Evolutionary conservation across 73 alveolate species (phyloP).

Genomic region (Paramecium octaurelia): DNA sequence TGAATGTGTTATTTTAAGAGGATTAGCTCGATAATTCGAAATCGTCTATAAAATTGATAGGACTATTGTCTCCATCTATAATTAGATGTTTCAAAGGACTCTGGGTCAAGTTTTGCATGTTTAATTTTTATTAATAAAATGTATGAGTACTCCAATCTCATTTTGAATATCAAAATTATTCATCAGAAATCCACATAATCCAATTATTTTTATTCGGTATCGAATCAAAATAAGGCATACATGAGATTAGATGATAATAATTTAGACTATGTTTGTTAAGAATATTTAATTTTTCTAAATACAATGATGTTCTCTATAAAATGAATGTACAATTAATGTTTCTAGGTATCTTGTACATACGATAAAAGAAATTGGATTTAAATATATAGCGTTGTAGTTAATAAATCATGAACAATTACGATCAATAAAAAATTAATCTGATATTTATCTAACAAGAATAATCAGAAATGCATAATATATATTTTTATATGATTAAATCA

Average conservation of each 20-base stretch:
- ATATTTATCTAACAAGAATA: background rate
- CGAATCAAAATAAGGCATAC: background rate
- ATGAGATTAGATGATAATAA: background rate
- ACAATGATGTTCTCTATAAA: no score
- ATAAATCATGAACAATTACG: background rate
- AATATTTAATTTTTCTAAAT: no score
- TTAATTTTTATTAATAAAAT: background rate
- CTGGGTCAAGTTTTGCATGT: background rate
- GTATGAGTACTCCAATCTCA: background rate
- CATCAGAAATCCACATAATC: background rate
- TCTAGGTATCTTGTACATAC: background rate
- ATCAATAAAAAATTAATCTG: background rate
- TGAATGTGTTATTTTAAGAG: background rate
- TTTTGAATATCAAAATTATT: background rate
- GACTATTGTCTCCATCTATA: background rate
- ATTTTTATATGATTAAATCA: no score
- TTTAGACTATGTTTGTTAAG: background rate
- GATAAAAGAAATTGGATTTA: no score
- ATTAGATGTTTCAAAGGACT: background rate
- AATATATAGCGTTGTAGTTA: background rate
- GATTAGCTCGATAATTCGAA: background rate
- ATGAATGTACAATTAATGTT: no score
- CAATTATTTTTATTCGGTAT: background rate
- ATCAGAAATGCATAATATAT: background rate
- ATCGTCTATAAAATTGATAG: background rate